Percentiles rank a stretch among this genome's conserved stretches.
Evolutionary conservation across 805 yeast species (phyloP).

Genomic region (Ogataea sp.): DNA sequence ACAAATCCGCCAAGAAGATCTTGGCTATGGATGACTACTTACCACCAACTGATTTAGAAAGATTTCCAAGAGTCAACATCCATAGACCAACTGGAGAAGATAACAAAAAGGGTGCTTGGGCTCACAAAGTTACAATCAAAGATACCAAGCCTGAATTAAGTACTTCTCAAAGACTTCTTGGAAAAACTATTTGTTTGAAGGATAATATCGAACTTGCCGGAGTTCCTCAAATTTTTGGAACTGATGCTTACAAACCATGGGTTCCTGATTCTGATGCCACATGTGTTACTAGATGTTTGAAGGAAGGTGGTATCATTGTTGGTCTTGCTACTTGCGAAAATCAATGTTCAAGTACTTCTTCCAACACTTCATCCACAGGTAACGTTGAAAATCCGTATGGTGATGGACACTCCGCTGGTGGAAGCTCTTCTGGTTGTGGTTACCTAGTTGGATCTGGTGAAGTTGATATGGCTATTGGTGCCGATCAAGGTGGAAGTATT

Average conservation of each 20-base stretch:
- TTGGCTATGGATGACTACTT: slow-evolving; percentile 23
- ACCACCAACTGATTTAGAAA: slow-evolving; percentile 20
- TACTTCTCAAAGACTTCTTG: slow-evolving; percentile 22
- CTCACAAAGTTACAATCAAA: slow-evolving; percentile 16
- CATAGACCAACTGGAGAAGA: slow-evolving; percentile 16
- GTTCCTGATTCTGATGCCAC: slow-evolving; percentile 29
- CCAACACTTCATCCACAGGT: slow-evolving; percentile 31
- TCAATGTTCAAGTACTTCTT: slow-evolving; percentile 19
- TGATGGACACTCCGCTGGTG: slow-evolving; percentile 27
- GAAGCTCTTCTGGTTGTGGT: slow-evolving; percentile 42
- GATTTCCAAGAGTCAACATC: slow-evolving; percentile 25
- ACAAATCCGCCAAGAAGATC: slow-evolving; percentile 18
- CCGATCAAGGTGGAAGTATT: slow-evolving; percentile 38
- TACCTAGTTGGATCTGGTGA: slow-evolving; percentile 36
- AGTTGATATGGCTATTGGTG: slow-evolving; percentile 31
- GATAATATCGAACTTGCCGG: slow-evolving; percentile 28
- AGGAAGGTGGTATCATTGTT: slow-evolving; percentile 26
- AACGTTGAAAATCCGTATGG: slow-evolving; percentile 36
- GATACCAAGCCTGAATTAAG: slow-evolving; percentile 20
- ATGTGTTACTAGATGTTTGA: slow-evolving; percentile 25
- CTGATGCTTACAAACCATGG: slow-evolving; percentile 25
- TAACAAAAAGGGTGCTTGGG: slow-evolving; percentile 27
- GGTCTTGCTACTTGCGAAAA: slow-evolving; percentile 31
- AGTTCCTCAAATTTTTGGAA: slow-evolving; percentile 29
- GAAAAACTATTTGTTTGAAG: slow-evolving; percentile 24